Evolutionary conservation across 768 basidiomycete species (phyloP), one percentile per base, ranked within the genome.

Genomic region (Crepidotus variabilis): DNA sequence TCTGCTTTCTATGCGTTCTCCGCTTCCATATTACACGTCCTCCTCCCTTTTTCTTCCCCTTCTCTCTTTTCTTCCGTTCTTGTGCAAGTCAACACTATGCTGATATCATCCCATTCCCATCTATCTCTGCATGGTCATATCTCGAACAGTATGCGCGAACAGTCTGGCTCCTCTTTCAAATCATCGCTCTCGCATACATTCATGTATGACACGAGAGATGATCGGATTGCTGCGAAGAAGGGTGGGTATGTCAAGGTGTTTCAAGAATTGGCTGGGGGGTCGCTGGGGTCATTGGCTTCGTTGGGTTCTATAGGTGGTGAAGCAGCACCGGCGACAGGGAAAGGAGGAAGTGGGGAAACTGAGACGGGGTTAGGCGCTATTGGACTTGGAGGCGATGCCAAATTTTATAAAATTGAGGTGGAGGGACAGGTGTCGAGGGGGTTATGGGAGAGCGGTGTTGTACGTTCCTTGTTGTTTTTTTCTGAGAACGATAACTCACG

Each of bases 121-220:
- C n/a, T 16, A 36, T 36, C 33, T 20, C 22, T 56, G 56, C 48
- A n/a, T n/a, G n/a, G 60, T 45, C 16, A 43, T 45, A 23, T 14
- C 22, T 34, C 32, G 20, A 45, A 28, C 61, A 95, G 93, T 57
- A 89, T 96, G 53, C 86, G 97, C 32, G 83, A 90, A 65, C 80
- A 88, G 0, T 94, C 95, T 0, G 92, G 93, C 0, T 82, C 84
- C 21, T 82, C 86, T 0, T 68, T 85, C 58, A 98, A 98, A 71
- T 94, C 94, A 0, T 82, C 93, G 0, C 46, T 98, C 1, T 87
- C 86, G 11, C 91, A 98, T 64, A 84, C 84, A 0, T 92, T 83
- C 70, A 74, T 80, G 2, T 73, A 81, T 14, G 92, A 98, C 69
- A 90, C 86, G 2, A 81, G 94, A 7, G 85, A 94, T 65, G 86